phyloP scores from a whole-genome alignment of 2,329 filamentous ascomycete genomes.

The Tolypocladium nubicola region DNA sequence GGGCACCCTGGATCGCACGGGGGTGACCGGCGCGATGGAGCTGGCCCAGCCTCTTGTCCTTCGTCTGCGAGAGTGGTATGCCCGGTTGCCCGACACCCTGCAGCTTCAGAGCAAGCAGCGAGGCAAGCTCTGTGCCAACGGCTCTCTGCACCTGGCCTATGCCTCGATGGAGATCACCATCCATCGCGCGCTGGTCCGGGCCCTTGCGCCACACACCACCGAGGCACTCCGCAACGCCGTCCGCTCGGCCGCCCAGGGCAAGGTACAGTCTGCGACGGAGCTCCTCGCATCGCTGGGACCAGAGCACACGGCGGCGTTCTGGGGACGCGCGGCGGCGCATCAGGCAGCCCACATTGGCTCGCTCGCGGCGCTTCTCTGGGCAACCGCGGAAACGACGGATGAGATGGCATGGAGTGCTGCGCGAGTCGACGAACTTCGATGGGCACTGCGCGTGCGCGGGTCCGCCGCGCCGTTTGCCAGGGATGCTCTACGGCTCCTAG shows the following conservation, averaged over 20 bases:
- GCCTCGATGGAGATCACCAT: constrained; percentile 40
- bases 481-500: constrained; percentile 26
- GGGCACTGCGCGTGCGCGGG: constrained; percentile 29
- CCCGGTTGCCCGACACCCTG: constrained; percentile 31
- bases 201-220: constrained; percentile 22
- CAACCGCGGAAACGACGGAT: constrained; percentile 22
- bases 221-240: constrained; percentile 18
- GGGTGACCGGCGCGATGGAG: constrained; percentile 21
- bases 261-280: constrained; percentile 27
- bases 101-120: constrained; percentile 31
- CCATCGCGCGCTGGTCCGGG: constrained; percentile 37
- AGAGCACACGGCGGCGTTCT: constrained; percentile 33
- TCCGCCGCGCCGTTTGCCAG: constrained; percentile 27
- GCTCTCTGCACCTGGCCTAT: constrained; percentile 39
- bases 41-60: constrained; percentile 21
- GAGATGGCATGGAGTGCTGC: constrained; percentile 29
- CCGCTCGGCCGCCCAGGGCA: constrained; percentile 25
- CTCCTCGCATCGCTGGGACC: constrained; percentile 30
- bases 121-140: constrained; percentile 28
- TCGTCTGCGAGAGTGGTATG: constrained; percentile 31
- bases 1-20: constrained; percentile 20
- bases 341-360: constrained; percentile 31
- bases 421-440: constrained; percentile 28
- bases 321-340: constrained; percentile 32
- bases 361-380: constrained; percentile 30